Evolutionary conservation across 371 early-diverging fungal genomes (phyloP).

Genomic region (Mortierella sp.): DNA sequence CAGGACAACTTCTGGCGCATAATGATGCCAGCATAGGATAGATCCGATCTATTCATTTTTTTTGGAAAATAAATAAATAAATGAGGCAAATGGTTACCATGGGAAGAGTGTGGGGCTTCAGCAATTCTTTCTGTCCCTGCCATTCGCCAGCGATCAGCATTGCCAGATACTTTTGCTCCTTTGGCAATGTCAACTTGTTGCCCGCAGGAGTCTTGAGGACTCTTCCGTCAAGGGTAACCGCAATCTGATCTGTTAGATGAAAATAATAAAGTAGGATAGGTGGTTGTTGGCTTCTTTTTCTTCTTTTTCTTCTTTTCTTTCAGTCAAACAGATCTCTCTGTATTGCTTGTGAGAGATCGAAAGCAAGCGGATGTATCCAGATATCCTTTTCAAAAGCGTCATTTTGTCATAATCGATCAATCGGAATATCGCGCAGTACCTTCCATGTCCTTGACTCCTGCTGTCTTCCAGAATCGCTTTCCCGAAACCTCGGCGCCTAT

Average conservation of each 20-base stretch:
- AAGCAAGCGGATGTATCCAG: too few species aligned
- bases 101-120: constrained; percentile 89
- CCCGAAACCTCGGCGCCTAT: constrained; percentile 69
- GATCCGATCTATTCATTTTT: too few species aligned
- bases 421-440: constrained; percentile 50
- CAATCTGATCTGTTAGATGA: constrained; percentile 57
- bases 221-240: constrained; percentile 82
- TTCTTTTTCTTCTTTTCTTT: not conserved
- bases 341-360: too few species aligned
- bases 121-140: constrained; percentile 83
- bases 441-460: constrained; percentile 66
- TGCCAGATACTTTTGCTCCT: constrained; percentile 72
- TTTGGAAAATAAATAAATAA: not conserved
- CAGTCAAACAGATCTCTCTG: too few species aligned
- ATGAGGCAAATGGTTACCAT: constrained; percentile 63
- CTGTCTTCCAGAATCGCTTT: constrained; percentile 81
- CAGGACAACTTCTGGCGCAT: too few species aligned
- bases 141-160: constrained; percentile 91
- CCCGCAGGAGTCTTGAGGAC: constrained; percentile 88
- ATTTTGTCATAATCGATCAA: too few species aligned
- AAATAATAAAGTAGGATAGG: not conserved
- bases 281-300: not conserved
- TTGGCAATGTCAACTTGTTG: constrained; percentile 69
- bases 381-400: too few species aligned
- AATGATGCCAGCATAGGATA: too few species aligned